Base-by-base conservation (phyloP, 2,329 filamentous ascomycete species). In the Leptographium wingfieldii region DNA sequence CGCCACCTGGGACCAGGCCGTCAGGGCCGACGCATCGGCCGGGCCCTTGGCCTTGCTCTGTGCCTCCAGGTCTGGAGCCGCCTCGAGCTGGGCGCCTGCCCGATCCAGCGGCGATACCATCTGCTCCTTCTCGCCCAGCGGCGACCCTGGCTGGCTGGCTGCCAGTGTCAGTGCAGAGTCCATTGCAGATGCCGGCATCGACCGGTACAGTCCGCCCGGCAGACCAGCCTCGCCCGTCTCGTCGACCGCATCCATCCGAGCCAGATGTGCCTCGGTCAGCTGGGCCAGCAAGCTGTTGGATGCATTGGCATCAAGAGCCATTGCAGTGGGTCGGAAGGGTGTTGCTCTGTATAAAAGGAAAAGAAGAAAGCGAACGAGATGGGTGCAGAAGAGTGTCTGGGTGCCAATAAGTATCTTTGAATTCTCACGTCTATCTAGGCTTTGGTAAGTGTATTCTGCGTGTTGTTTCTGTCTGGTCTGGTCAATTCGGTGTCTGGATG, bases 1-100 rank as follows among this genome's bases (percentile, higher is more conserved):
- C 25, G 77, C 55, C 10, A 81, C 77, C 65, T 81, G 79, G 0
- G 71, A 72, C 79, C 79, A 81, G 19, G 77, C 79, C 16, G n/a
- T 11, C 1, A 43, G 9, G 48, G 40, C 52, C 1, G 52, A 55
- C 2, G 31, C 19, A n/a, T 46, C 43, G 43, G 43, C 53, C 33
- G 7, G 14, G 12, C 22, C 25, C 29, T n/a, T 33, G 29, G 22
- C 3, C 51, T 53, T 33, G 16, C 3, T 14, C 52, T 35, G 29
- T 4, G 25, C 5, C 51, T 27, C 29, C 7, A 35, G 29, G 16
- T 4, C 19, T 3, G 9, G 22, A 1, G 22, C 31, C 14, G 43
- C 25, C 29, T 19, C 27, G 25, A 27, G 53, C 33, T 22, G 33
- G 33, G 25, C 12, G 5, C 43, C 40, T 14, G 40, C 55, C 0